phyloP scores from a whole-genome alignment of 495 filamentous ascomycete species.

The Penicillium mononematosum region DNA sequence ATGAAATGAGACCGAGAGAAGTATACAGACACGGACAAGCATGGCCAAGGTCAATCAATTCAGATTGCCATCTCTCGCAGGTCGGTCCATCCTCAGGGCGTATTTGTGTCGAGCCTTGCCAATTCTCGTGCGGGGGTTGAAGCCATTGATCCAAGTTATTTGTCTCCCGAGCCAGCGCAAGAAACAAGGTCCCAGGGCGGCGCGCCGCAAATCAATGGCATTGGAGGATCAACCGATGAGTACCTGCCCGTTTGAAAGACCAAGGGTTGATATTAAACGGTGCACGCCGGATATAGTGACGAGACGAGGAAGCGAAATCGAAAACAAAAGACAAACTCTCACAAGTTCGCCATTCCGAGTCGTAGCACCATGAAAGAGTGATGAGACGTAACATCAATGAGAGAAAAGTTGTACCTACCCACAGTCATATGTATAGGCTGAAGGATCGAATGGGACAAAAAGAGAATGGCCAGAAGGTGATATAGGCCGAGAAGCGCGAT shows the following conservation, averaged over 20 bases:
- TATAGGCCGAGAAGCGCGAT: constrained; percentile 14
- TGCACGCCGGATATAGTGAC: constrained; percentile 34
- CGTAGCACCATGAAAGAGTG: constrained; percentile 49
- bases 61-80: background rate
- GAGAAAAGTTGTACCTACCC: constrained; percentile 32
- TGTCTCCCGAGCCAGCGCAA: background rate
- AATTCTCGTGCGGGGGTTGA: constrained; percentile 4
- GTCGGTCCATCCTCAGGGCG: background rate
- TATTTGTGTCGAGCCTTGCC: background rate
- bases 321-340: constrained; percentile 30
- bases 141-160: constrained; percentile 1
- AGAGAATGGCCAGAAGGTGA: constrained; percentile 17
- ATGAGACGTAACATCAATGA: constrained; percentile 38
- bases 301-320: constrained; percentile 26
- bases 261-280: constrained; percentile 42
- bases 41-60: background rate
- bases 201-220: constrained; percentile 1
- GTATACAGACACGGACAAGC: constrained; percentile 1
- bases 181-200: background rate
- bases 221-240: constrained; percentile 8
- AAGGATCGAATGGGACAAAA: constrained; percentile 30
- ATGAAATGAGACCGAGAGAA: background rate
- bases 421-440: constrained; percentile 24
- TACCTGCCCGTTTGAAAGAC: constrained; percentile 17
- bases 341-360: constrained; percentile 46